These are phyloP conservation scores for Sporothrix mexicana DNA, from an alignment of 2,329 filamentous ascomycete genomes.

Conservation along the genomic window DNA sequence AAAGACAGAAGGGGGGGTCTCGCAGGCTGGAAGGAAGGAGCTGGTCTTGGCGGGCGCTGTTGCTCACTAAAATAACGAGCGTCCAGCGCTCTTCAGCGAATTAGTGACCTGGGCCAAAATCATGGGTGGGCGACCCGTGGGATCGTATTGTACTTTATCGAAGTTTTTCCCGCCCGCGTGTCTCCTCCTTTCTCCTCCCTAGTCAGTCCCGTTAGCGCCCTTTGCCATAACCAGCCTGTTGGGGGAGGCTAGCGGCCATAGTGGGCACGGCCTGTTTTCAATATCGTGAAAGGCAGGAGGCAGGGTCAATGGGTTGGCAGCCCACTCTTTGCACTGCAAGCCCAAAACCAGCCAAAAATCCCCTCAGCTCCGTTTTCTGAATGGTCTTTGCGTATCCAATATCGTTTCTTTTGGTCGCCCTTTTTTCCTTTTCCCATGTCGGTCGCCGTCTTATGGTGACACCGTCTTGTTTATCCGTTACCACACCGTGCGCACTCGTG, in stretches of 20 bases:
- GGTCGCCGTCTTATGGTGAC: background rate
- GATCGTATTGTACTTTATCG: slow-evolving; percentile 21
- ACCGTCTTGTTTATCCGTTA: slow-evolving; percentile 12
- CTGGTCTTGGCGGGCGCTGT: slow-evolving; percentile 5
- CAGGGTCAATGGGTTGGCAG: background rate
- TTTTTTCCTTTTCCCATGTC: slow-evolving; percentile 4
- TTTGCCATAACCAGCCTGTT: slow-evolving; percentile 27
- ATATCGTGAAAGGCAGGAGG: slow-evolving; percentile 11
- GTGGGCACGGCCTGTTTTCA: background rate
- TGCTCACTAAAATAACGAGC: background rate
- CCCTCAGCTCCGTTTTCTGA: slow-evolving; percentile 11
- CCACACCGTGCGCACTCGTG: background rate
- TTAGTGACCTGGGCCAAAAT: background rate
- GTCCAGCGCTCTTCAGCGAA: background rate
- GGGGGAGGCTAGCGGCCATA: slow-evolving; percentile 27
- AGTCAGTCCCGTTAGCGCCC: slow-evolving; percentile 12
- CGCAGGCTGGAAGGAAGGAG: background rate
- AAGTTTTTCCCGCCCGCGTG: slow-evolving; percentile 20
- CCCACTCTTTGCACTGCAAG: too few relatives aligned
- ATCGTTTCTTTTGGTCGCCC: background rate
- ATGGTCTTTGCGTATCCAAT: background rate
- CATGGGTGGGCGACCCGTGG: background rate
- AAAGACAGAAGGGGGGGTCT: slow-evolving; percentile 1
- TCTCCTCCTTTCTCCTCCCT: slow-evolving; percentile 4
- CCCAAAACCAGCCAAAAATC: background rate